Evolutionary conservation across 164 flowering plant genomes (phyloP).

Genomic region (Aristolochia californica): DNA sequence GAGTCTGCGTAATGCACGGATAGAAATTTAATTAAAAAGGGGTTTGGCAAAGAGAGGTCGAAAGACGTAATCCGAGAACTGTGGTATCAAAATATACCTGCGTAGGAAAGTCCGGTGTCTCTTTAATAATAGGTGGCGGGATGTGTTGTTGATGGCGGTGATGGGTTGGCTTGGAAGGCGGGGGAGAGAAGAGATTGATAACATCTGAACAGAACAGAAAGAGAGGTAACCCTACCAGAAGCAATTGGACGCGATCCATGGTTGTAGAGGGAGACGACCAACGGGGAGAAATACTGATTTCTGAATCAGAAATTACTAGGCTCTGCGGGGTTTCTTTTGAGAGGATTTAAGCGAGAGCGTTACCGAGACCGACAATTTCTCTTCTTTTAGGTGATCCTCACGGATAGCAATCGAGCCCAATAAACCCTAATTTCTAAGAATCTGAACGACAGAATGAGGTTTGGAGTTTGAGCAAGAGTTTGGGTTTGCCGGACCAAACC

Average conservation of each 20-base stretch:
- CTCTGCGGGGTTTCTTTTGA: no score
- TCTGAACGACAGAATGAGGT: no score
- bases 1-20: slow-evolving; percentile 1
- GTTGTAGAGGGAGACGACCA: neutral
- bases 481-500: no score
- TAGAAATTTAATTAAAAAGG: neutral
- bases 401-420: no score
- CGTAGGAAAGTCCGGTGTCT: slow-evolving; percentile 44
- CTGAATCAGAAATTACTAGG: no score
- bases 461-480: no score
- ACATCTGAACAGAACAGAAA: slow-evolving; percentile 63
- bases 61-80: neutral
- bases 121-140: slow-evolving; percentile 9
- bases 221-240: slow-evolving; percentile 62
- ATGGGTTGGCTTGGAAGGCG: slow-evolving; percentile 25
- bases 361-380: no score
- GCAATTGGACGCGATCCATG: slow-evolving; percentile 62
- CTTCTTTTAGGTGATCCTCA: no score
- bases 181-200: slow-evolving; percentile 42
- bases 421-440: no score
- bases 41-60: neutral
- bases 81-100: slow-evolving; percentile 22
- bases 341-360: no score
- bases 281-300: no score
- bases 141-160: slow-evolving; percentile 21